These are phyloP conservation scores for Pisolithus sp. DNA, from an alignment of 768 basidiomycete genomes.

Conservation along the genomic window DNA sequence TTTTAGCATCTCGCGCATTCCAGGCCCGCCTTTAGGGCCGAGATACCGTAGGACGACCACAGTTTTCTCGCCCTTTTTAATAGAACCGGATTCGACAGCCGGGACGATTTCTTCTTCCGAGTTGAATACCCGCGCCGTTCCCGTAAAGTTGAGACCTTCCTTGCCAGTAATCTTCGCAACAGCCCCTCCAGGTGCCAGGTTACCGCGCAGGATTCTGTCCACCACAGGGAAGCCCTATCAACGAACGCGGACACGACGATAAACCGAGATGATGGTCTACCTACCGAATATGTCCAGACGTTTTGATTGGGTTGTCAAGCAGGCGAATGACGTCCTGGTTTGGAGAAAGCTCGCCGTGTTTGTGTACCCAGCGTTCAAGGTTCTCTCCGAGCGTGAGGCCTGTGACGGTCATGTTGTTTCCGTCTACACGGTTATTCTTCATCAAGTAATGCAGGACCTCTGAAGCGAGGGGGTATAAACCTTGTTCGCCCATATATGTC, in stretches of 20 bases:
- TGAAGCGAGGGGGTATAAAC: constrained; percentile 22
- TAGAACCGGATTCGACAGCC: constrained; percentile 82
- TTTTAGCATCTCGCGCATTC: constrained; percentile 99
- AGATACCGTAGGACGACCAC: constrained; percentile 93
- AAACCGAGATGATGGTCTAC: constrained; percentile 1
- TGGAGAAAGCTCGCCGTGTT: constrained; percentile 66
- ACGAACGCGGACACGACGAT: background rate
- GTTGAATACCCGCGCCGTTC: constrained; percentile 91
- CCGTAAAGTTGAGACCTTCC: constrained; percentile 83
- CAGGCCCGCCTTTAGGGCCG: constrained; percentile 95
- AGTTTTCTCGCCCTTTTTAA: constrained; percentile 95
- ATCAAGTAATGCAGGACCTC: constrained; percentile 82
- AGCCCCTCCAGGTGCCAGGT: constrained; percentile 92
- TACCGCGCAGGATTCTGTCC: constrained; percentile 78
- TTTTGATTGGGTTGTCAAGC: constrained; percentile 80
- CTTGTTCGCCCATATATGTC: background rate
- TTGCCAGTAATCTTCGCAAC: constrained; percentile 97
- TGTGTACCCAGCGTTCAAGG: constrained; percentile 80
- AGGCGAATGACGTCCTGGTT: constrained; percentile 85
- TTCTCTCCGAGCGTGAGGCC: constrained; percentile 89
- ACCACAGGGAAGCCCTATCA: background rate
- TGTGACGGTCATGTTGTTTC: constrained; percentile 86
- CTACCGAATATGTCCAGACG: constrained; percentile 84
- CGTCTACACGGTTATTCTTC: constrained; percentile 84
- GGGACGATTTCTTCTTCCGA: constrained; percentile 80